Evolutionary conservation across 371 early-diverging fungal genomes (phyloP), one percentile per base, ranked within the genome.

Genomic region (Chytridium lagenaria): DNA sequence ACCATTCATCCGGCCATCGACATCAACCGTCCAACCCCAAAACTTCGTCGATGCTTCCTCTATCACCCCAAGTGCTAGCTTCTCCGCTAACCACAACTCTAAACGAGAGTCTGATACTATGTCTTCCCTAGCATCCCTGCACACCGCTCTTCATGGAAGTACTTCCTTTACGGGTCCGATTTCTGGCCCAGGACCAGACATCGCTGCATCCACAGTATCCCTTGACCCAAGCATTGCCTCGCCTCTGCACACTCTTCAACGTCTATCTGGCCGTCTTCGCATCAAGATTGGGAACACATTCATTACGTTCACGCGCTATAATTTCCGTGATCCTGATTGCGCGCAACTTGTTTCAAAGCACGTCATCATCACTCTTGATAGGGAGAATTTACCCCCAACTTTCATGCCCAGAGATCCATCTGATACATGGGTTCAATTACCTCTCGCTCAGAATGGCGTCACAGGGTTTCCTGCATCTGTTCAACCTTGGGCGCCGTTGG

Each of bases 321-420:
- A 90, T 65, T 92, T 92, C 73, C 85, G 89, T 66, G 92, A 92
- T 71, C 78, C 86, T 0, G 93, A 92, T 72, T 92, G 89, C 75
- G 91, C 90, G 0, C 88, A 90, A 68, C 44, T 85, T 0, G 65
- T 67, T 3, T 75, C 78, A 15, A 81, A 84, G 50, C 66, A 40
- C 16, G 38, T 81, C 22, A 31, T 66, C 7, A 37, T 87, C 2
- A 64, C 72, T 26, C 59, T 86, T 40, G 71, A 77, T 50, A 31
- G 61, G 16, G 61, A 61, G 37, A 61, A 34, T 36, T 36, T 37
- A n/a, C 28, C 34, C 50, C 59, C 23, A 50, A 40, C 15, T 12
- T 28, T 34, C 36, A 34, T 26, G 12, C n/a, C 5, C 5, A 10
- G 23, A 23, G 55, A 52, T 10, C 26, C 12, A 52, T 5, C 16